Evolutionary conservation across 306 rosid genomes (phyloP).

Genomic region (Vachellia collinsii): DNA sequence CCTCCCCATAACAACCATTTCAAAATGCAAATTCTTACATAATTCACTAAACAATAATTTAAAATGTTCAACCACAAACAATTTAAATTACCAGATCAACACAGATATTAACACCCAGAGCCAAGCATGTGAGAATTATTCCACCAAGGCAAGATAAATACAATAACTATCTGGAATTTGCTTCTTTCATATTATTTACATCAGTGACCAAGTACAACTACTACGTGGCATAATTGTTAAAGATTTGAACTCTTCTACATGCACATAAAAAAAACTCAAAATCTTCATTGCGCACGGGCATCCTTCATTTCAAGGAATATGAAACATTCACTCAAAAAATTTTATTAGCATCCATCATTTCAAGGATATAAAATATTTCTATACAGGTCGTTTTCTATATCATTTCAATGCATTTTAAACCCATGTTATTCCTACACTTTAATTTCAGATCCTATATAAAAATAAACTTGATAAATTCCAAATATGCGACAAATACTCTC

Average conservation of each 20-base stretch:
- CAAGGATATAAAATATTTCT: background rate
- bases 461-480: background rate
- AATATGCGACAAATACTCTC: background rate
- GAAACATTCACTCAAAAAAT: background rate
- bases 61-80: background rate
- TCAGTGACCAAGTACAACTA: background rate
- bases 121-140: background rate
- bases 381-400: background rate
- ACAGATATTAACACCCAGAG: background rate
- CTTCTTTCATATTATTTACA: background rate
- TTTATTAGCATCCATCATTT: background rate
- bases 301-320: background rate
- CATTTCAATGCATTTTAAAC: background rate
- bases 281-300: background rate
- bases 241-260: background rate
- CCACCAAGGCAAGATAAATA: background rate
- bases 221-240: background rate
- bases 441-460: background rate
- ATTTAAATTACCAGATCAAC: background rate
- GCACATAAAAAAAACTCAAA: background rate
- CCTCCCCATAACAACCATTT: background rate
- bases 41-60: background rate
- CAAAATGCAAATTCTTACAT: slow-evolving; percentile 11
- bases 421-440: background rate
- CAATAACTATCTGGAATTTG: background rate